Conservation (phyloP, 2,329 filamentous ascomycete species). For the Rutstroemia sydowiana region DNA sequence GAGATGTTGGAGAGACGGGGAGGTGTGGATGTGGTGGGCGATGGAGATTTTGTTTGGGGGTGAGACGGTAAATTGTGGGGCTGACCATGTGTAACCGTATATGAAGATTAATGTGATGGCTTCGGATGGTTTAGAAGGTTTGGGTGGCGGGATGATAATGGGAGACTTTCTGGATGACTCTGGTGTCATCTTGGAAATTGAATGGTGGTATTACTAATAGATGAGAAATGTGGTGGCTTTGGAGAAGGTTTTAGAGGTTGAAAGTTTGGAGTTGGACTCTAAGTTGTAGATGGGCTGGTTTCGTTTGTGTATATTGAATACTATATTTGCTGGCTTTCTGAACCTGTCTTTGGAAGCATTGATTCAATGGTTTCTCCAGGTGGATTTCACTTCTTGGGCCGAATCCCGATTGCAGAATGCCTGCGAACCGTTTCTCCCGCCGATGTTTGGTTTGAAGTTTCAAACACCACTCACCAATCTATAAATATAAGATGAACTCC, state of each 20-base stretch:
- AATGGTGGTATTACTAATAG: conserved; percentile 1
- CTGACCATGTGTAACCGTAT: conserved; percentile 12
- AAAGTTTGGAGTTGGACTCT: not conserved
- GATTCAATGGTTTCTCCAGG: too few species aligned
- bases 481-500: too few species aligned
- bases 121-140: not conserved
- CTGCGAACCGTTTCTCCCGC: too few species aligned
- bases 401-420: too few species aligned
- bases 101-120: conserved; percentile 14
- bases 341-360: too few species aligned
- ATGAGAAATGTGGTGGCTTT: not conserved
- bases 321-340: too few species aligned
- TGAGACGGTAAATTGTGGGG: conserved; percentile 6
- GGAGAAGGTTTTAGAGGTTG: not conserved
- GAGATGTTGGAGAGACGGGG: conserved; percentile 12
- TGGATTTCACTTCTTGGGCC: too few species aligned
- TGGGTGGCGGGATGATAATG: conserved; percentile 10
- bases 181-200: not conserved
- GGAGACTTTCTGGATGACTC: conserved; percentile 3
- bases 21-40: conserved; percentile 11
- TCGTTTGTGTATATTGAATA: not conserved
- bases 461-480: too few species aligned
- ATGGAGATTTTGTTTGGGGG: conserved; percentile 10
- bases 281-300: not conserved
- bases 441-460: too few species aligned